Evolutionary conservation across 495 filamentous ascomycete species (phyloP), one percentile per base, ranked within the genome.

Genomic region (Elaphomyces granulatus): DNA sequence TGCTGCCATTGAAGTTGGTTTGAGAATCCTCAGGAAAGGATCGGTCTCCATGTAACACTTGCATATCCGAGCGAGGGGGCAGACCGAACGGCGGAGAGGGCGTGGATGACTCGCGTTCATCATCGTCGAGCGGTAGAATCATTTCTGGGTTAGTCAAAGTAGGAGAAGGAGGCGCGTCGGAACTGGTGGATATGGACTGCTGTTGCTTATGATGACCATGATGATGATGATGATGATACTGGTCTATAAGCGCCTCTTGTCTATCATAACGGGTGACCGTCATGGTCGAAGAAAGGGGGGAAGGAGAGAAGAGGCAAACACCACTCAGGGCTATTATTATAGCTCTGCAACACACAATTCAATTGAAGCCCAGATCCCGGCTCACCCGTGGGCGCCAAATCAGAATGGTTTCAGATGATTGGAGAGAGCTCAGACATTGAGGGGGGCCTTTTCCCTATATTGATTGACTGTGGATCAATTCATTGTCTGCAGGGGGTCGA

Each of bases 111-210:
- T 77, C 71, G 57, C 64, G 59, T 49, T 77, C 71, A 51, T 72
- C 71, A 23, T 53, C 51, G 32, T 63, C 60, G 37, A 70, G 67
- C 28, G 87, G 87, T 30, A 94, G 67, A 44, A 94, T 92, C 84
- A 94, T 87, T 56, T 90, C 85, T 26, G 85, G 84, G 58, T 92
- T 86, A n/a, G 84, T 87, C 43, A 94, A 63, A 6, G 87, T 90
- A 33, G 87, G 87, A 36, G 83, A 92, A 19, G 77, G 71, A 37
- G 67, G 59, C 39, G 36, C 30, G 20, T 40, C 41, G 19, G 32
- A 8, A 16, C n/a, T n/a, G 23, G 23, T 12, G 23, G 23, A 12
- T 28, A 28, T 28, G 6, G 23, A 6, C 23, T 28, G 23, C 12
- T 38, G 17, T 12, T 28, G 23, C 12, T 28, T 28, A 28, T 28